phyloP scores from a whole-genome alignment of 1,284 basidiomycete genomes.

The Leccinum fallax region DNA sequence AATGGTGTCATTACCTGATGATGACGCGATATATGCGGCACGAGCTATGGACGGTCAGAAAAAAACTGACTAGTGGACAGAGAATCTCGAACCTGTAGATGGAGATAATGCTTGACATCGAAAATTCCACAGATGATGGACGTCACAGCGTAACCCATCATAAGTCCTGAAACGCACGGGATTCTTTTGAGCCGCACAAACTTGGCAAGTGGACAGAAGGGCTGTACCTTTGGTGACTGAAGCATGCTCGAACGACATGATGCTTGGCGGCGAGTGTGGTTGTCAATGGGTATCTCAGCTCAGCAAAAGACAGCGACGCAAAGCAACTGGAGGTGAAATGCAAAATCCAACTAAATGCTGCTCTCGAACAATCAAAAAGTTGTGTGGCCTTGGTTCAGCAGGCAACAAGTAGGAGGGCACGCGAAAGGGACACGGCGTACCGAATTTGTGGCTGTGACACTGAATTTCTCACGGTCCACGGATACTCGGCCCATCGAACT shows the following conservation, averaged over 20 bases:
- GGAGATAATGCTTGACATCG: constrained; percentile 85
- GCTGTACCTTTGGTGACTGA: constrained; percentile 74
- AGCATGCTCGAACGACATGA: constrained; percentile 79
- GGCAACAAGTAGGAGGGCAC: neutral
- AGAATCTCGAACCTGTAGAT: constrained; percentile 63
- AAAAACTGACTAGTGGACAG: constrained; percentile 4
- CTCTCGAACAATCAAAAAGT: neutral
- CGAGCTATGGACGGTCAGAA: constrained; percentile 44
- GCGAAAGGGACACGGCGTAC: neutral
- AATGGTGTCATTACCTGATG: constrained; percentile 54
- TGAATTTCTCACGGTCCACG: neutral
- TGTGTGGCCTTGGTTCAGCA: neutral
- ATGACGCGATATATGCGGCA: constrained; percentile 70
- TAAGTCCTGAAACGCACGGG: constrained; percentile 57
- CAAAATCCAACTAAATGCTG: neutral
- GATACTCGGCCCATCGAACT: neutral
- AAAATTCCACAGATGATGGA: constrained; percentile 77
- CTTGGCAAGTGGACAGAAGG: neutral
- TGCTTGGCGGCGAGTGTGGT: neutral
- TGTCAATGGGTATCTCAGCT: neutral
- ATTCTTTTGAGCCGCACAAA: neutral
- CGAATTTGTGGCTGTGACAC: constrained; percentile 15
- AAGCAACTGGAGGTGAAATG: neutral
- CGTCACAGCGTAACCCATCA: constrained; percentile 67
- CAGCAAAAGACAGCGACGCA: neutral